Base-by-base conservation (phyloP, 2,329 filamentous ascomycete genomes). In the Helotiales sp. region DNA sequence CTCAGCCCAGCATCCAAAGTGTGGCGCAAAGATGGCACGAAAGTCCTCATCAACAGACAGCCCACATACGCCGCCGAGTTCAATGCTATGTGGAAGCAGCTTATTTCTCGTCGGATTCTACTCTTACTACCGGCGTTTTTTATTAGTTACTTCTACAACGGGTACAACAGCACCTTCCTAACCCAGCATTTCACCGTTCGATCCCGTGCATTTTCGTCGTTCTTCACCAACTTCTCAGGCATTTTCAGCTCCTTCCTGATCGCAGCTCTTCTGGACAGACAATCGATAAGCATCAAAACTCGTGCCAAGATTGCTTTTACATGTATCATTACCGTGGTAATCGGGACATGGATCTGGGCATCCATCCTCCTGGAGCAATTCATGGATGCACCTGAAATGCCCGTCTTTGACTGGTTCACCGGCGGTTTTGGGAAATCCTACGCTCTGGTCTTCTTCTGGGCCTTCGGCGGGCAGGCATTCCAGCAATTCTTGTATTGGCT, bases 141-240 rank as follows among this genome's bases (percentile, higher is more conserved):
- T 77, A 77, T 78, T 7, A 77, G 78, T 37, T 80, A 80, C 5
- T 75, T 79, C 76, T 77, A 78, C 6, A 78, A 80, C 37, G 80
- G 80, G 5, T 83, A 81, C 28, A 78, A 77, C 0, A 78, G 79
- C 4, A 82, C 80, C 0, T 82, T 79, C 64, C 70, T 82, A 0
- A 79, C 79, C 5, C 77, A 77, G 6, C 82, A 82, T 67, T 82
- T 82, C 70, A 80, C 79, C 0, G 80, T 82, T 7, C 76, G 80
- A 8, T 78, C 80, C 0, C 76, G 80, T 4, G 79, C 80, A 0
- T 73, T 82, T 1, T 78, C 70, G 2, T 75, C 73, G 15, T 78
- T 79, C 49, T 63, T 78, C 45, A 69, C 67, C 6, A 69, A 69
- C 50, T 69, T 69, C 63, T 45, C 63, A 0, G 67, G 67, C 6